Evolutionary conservation across 1,284 basidiomycete species (phyloP), one percentile per base, ranked within the genome.

Genomic region (Boletus calvinii): DNA sequence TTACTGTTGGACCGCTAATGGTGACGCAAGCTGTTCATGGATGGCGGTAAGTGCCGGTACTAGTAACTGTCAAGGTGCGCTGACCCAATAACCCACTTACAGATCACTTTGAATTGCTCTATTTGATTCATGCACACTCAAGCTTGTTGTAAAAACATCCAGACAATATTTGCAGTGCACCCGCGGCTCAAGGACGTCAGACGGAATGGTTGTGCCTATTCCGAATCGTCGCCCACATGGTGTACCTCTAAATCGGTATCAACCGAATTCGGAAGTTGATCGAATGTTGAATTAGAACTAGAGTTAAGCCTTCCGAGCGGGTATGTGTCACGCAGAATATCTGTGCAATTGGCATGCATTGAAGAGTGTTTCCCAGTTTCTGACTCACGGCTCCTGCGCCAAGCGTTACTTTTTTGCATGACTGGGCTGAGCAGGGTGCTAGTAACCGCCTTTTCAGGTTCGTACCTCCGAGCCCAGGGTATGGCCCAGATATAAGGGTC

Each of bases 401-500:
- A 9, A 35, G 17, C 43, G 29, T 20, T 6, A 12, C 34, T 30
- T 1, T 44, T 44, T 31, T 37, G 45, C 13, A 17, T 17, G 9
- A 24, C 18, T 24, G 20, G 9, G 12, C 20, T 35, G 18, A 30
- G 42, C 31, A 26, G 39, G 12, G 18, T 44, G 4, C 22, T 5
- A 29, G 13, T 12, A 9, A 20, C 13, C 12, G 17, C 44, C 44
- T 46, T n/a, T 17, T 24, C 26, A 26, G 26, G 26, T 8, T 18
- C 11, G 31, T 31, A 18, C 37, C 7, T 29, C 35, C n/a, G n/a
- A n/a, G n/a, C n/a, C n/a, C 9, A 37, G 26, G 17, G 18, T 43
- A 20, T 8, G 30, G 10, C 11, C 29, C n/a, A 20, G n/a, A 55
- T 60, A 52, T 58, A 58, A 62, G 18, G n/a, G 26, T 26, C 35